These are phyloP conservation scores for Mucor plumbeus DNA, from an alignment of 371 early-diverging fungal genomes.

Conservation along the genomic window DNA sequence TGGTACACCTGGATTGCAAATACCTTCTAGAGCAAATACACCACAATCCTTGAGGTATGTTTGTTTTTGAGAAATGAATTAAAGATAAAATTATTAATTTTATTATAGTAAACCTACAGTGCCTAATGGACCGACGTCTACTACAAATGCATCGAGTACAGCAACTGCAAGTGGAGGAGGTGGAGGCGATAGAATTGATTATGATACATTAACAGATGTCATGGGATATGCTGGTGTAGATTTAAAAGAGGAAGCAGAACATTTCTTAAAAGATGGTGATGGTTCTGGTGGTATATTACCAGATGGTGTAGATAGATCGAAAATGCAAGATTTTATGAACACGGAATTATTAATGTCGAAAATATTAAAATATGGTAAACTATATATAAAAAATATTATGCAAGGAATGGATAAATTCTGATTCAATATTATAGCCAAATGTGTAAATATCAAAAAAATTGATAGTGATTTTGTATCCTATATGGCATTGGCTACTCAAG, in stretches of 20 bases:
- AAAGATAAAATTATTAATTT: not conserved
- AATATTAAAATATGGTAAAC: conserved; percentile 53
- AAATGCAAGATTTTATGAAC: conserved; percentile 65
- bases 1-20: conserved; percentile 28
- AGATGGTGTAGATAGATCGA: conserved; percentile 55
- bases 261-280: conserved; percentile 51
- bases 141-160: conserved; percentile 13
- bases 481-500: conserved; percentile 74
- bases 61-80: not conserved
- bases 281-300: conserved; percentile 26
- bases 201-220: conserved; percentile 78
- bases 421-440: conserved; percentile 33
- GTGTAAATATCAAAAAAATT: conserved; percentile 50
- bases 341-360: conserved; percentile 40
- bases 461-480: conserved; percentile 74
- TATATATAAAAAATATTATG: not conserved
- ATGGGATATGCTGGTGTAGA: conserved; percentile 91
- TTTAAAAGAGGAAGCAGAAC: conserved; percentile 71
- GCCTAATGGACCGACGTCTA: not conserved
- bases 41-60: conserved; percentile 21
- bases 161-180: conserved; percentile 10
- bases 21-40: conserved; percentile 29
- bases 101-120: conserved; percentile 13
- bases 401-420: not conserved
- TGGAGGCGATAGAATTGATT: conserved; percentile 55